phyloP scores from a whole-genome alignment of 176 grass and related monocot species.

The Eleusine indica region DNA sequence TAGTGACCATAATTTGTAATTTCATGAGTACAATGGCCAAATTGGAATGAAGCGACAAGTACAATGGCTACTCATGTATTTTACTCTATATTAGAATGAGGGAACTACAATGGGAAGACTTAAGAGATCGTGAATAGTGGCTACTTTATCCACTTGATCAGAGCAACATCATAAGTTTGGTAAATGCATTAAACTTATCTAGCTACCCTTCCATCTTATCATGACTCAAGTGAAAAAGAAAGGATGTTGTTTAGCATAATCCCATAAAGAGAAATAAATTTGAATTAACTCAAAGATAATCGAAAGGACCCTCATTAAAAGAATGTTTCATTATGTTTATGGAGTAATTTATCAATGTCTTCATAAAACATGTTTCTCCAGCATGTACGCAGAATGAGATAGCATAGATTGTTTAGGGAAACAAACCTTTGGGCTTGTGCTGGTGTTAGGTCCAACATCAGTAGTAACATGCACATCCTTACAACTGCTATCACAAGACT shows the following conservation, averaged over 20 bases:
- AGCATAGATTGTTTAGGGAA: conserved; percentile 8
- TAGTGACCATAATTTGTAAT: no score
- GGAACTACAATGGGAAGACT: not conserved
- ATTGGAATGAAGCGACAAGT: no score
- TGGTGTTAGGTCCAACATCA: conserved; percentile 39
- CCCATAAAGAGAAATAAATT: not conserved
- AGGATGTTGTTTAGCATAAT: not conserved
- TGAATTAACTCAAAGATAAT: not conserved
- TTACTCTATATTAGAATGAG: not conserved
- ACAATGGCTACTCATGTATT: no score
- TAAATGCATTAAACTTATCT: not conserved
- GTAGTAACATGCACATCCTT: conserved; percentile 82
- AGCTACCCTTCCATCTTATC: not conserved
- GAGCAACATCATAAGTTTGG: no score
- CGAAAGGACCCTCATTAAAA: not conserved
- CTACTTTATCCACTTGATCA: not conserved
- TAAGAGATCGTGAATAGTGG: not conserved
- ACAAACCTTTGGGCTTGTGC: conserved; percentile 57
- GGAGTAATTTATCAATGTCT: conserved; percentile 19
- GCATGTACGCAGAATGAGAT: conserved; percentile 3
- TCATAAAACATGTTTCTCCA: not conserved
- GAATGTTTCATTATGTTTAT: not conserved
- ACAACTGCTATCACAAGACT: conserved; percentile 62
- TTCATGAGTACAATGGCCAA: no score
- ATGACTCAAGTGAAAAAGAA: not conserved